These are phyloP conservation scores for Gyromitra esculenta DNA, from an alignment of 2,329 filamentous ascomycete genomes.

Conservation along the genomic window DNA sequence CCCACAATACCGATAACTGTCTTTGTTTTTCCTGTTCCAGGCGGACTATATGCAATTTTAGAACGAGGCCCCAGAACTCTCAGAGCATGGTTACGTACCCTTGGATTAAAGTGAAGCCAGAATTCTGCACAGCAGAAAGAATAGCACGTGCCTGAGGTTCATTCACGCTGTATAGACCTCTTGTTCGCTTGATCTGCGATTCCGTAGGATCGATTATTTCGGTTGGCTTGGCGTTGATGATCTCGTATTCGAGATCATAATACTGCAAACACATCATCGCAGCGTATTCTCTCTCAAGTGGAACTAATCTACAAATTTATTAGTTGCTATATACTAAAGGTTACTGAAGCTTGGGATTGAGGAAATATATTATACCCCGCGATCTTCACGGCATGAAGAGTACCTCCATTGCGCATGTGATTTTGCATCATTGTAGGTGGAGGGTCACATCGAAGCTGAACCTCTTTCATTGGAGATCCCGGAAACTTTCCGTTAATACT, in stretches of 20 bases:
- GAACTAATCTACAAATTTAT: conserved; percentile 75
- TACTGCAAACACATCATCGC: conserved; percentile 90
- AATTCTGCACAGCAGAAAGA: conserved; percentile 90
- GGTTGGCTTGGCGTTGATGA: conserved; percentile 87
- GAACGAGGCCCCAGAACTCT: conserved; percentile 36
- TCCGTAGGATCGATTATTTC: conserved; percentile 84
- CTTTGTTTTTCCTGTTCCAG: conserved; percentile 97
- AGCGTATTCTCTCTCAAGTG: conserved; percentile 93
- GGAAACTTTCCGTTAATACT: conserved; percentile 82
- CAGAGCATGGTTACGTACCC: conserved; percentile 66
- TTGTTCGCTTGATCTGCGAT: conserved; percentile 73
- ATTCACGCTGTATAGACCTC: conserved; percentile 84
- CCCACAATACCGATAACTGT: conserved; percentile 97
- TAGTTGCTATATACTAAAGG: conserved; percentile 31
- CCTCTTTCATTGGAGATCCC: conserved; percentile 69
- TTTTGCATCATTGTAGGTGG: conserved; percentile 65
- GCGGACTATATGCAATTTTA: conserved; percentile 70
- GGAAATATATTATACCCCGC: conserved; percentile 62
- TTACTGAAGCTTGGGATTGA: conserved; percentile 11
- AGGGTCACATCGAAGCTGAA: conserved; percentile 76
- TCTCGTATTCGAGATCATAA: conserved; percentile 94
- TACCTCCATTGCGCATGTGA: conserved; percentile 63
- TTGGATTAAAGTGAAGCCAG: conserved; percentile 96
- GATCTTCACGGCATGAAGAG: conserved; percentile 80
- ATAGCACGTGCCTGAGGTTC: conserved; percentile 89